Conservation (phyloP, 148 eudicot species). For the Mesembryanthemum crystallinum region DNA sequence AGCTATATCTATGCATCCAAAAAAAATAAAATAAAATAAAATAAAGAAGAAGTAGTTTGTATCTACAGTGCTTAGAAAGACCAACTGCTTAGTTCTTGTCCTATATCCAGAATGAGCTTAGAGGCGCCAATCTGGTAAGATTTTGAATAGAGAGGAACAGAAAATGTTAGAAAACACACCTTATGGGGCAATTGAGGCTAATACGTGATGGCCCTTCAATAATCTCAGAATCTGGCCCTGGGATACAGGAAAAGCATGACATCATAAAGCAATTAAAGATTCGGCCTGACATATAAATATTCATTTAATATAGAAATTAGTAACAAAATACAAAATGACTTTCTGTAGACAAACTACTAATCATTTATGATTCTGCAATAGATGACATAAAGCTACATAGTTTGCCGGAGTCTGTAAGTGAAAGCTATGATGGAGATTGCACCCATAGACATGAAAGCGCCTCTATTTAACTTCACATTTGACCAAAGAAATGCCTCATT, state of each 20-base stretch:
- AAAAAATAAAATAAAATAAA: too few relatives aligned
- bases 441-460: not conserved
- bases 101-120: not conserved
- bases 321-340: not conserved
- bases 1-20: not conserved
- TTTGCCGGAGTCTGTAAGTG: too few relatives aligned
- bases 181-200: conserved; percentile 86
- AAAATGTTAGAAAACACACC: conserved; percentile 37
- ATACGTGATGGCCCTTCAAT: conserved; percentile 83
- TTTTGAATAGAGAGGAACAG: not conserved
- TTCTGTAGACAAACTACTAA: not conserved
- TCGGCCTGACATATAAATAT: not conserved
- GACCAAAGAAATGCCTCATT: not conserved
- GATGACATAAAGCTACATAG: not conserved
- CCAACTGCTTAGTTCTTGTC: not conserved
- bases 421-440: not conserved
- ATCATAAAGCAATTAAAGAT: not conserved
- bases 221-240: conserved; percentile 63
- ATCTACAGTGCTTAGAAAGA: not conserved
- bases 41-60: not conserved
- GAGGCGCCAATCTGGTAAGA: not conserved
- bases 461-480: not conserved
- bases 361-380: not conserved
- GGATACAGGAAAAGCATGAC: conserved; percentile 15
- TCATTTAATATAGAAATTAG: not conserved